Percentiles rank a stretch among this genome's conserved stretches.
phyloP scores from a whole-genome alignment of 306 rosid genomes.

The Dryas octopetala region DNA sequence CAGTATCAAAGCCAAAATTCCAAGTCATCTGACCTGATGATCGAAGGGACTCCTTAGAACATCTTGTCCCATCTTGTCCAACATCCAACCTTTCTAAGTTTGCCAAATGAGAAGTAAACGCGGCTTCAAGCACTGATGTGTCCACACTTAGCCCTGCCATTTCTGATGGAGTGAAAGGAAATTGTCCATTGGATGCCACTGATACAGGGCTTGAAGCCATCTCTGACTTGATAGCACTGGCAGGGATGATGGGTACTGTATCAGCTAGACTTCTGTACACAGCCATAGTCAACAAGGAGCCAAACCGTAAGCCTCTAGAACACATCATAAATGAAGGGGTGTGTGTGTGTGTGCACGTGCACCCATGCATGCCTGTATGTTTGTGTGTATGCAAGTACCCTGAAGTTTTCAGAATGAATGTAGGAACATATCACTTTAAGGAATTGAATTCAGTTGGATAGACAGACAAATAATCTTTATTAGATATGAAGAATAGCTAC shows the following conservation, averaged over 20 bases:
- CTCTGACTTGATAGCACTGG: constrained; percentile 4
- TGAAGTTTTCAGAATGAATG: background rate
- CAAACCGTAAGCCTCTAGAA: background rate
- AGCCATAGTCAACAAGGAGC: background rate
- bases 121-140: background rate
- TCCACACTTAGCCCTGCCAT: background rate
- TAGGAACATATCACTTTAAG: background rate
- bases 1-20: background rate
- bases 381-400: background rate
- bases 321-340: background rate
- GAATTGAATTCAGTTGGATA: background rate
- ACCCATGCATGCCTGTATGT: background rate
- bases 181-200: constrained; percentile 11
- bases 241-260: background rate
- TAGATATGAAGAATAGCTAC: background rate
- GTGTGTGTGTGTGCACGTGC: background rate
- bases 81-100: constrained; percentile 8
- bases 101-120: constrained; percentile 11
- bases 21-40: constrained; percentile 3
- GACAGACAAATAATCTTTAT: background rate
- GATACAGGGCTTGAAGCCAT: constrained; percentile 1
- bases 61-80: background rate
- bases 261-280: background rate
- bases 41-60: constrained; percentile 4
- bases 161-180: constrained; percentile 6